Conservation (phyloP, 2,329 filamentous ascomycete genomes). For the Pseudopithomyces maydicus region DNA sequence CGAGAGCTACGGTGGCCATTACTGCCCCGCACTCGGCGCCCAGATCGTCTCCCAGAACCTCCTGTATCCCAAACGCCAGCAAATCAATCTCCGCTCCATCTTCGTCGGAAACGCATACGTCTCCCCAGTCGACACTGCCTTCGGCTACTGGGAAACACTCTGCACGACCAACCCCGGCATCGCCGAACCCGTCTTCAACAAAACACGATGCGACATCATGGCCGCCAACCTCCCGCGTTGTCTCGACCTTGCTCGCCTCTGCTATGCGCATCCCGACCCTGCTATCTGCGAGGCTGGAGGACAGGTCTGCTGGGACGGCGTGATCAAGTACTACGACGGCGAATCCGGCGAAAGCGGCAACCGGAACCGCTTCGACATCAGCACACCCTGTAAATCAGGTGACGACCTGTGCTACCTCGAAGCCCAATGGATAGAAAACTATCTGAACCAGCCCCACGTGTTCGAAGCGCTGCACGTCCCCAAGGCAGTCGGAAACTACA, state of each 20-base stretch:
- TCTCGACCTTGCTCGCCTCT: conserved; percentile 48
- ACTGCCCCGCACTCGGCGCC: conserved; percentile 52
- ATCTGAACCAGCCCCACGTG: conserved; percentile 40
- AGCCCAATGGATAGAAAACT: conserved; percentile 32
- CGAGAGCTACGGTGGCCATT: conserved; percentile 58
- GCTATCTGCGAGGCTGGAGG: conserved; percentile 48
- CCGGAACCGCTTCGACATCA: conserved; percentile 54
- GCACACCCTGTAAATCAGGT: conserved; percentile 40
- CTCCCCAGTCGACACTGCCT: conserved; percentile 47
- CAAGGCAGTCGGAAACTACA: conserved; percentile 39
- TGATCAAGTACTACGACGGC: conserved; percentile 48
- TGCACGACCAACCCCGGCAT: conserved; percentile 54
- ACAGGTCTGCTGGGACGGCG: conserved; percentile 45
- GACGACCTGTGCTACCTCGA: conserved; percentile 48
- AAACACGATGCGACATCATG: conserved; percentile 54
- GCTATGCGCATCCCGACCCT: conserved; percentile 48
- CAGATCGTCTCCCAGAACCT: conserved; percentile 53
- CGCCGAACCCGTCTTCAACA: conserved; percentile 49
- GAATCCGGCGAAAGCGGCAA: conserved; percentile 45
- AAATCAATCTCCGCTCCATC: conserved; percentile 52
- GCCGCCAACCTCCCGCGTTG: conserved; percentile 53
- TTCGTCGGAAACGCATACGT: conserved; percentile 56
- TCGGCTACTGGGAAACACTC: conserved; percentile 54
- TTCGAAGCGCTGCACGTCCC: conserved; percentile 41
- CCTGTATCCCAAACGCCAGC: conserved; percentile 46